These are phyloP conservation scores for Akanthomyces dipterigenus DNA, from an alignment of 2,329 filamentous ascomycete species.

Conservation along the genomic window DNA sequence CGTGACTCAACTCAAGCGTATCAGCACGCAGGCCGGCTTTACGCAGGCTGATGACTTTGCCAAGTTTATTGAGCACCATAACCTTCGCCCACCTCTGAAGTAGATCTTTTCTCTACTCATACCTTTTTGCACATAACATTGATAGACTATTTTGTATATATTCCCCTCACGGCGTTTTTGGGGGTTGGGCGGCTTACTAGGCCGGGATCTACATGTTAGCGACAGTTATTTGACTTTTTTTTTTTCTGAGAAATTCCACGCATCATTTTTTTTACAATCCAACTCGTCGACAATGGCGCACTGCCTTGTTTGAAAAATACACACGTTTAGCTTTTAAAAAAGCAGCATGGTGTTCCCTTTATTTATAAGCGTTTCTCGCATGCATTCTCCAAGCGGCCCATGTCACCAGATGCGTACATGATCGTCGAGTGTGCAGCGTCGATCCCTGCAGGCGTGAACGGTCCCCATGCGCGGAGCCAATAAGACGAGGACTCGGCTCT, in stretches of 20 bases:
- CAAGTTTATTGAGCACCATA: slow-evolving; percentile 8
- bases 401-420: background rate
- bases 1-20: slow-evolving; percentile 7
- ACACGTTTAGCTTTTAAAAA: too few species aligned
- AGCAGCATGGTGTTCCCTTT: too few species aligned
- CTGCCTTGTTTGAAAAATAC: background rate
- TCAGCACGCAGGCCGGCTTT: slow-evolving; percentile 10
- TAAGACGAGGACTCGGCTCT: too few species aligned
- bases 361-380: too few species aligned
- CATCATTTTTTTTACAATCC: background rate
- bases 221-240: background rate
- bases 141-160: background rate
- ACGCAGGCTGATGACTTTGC: slow-evolving; percentile 11
- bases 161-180: background rate
- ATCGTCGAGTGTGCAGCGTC: background rate
- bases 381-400: background rate
- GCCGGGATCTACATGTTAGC: background rate
- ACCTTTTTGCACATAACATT: background rate
- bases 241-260: background rate
- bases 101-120: background rate
- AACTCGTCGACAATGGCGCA: background rate
- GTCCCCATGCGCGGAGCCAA: too few species aligned
- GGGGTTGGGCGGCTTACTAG: background rate
- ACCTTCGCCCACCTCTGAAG: slow-evolving; percentile 10
- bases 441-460: background rate